Evolutionary conservation across 108 stramenopile genomes (phyloP), one percentile per base, ranked within the genome.

Genomic region (Pseudonitzschia delicatissima): DNA sequence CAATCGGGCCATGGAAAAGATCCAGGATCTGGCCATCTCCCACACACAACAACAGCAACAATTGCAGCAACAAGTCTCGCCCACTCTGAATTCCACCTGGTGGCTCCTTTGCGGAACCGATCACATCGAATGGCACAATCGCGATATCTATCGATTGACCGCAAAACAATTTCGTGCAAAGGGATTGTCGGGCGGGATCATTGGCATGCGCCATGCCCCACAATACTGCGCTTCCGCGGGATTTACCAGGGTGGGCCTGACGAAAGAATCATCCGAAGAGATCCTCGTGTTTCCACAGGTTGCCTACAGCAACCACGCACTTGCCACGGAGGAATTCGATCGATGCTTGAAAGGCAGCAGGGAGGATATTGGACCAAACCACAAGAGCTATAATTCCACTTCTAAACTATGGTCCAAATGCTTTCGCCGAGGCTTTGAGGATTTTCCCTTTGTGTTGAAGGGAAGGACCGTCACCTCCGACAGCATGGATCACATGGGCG

Each of bases 61-160:
- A 37, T 28, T 18, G 50, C 50, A 5, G 50, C 57, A 15, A 58
- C 57, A 4, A 34, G 11, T 13, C 15, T 3, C 52, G 6, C 60
- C 60, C 6, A 26, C 60, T 18, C 39, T 61, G 39, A 42, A 61
- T 26, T 42, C 60, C 5, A 61, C 60, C 25, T 61, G 60, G 60
- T 61, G 60, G 60, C 21, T 61, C 17, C 13, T 61, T 8, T 61
- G 60, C 20, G 60, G 60, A 20, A 61, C 60, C 7, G 60, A 61
- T 25, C 60, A 61, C 32, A 61, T 61, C 32, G 60, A 61, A 21
- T 61, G 60, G 60, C 60, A 61, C 60, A 61, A 61, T 26, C 60
- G 60, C 3, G 60, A 61, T 9, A 36, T 61, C 21, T 61, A 26
- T 42, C 28, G 39, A 15, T 26, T 61, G 39, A 61, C 60, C 60